phyloP scores from a whole-genome alignment of 306 rosid species.

The Carpinus fangiana region DNA sequence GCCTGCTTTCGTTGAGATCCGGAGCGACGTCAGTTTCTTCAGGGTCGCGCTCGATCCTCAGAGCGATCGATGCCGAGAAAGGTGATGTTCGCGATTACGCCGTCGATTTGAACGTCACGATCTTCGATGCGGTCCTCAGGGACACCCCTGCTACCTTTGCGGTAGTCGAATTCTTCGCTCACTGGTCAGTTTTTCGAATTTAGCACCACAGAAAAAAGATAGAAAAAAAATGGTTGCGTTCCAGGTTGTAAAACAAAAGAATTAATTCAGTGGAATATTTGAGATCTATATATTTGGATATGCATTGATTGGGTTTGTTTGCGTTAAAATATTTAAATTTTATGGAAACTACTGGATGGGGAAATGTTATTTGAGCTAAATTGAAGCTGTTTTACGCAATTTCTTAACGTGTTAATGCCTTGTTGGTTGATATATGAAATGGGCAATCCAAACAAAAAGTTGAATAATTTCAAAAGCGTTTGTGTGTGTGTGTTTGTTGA shows the following conservation, averaged over 20 bases:
- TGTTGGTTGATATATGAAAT: not conserved
- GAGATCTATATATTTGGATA: not conserved
- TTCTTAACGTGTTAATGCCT: not conserved
- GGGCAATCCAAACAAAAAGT: not conserved
- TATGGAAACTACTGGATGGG: not conserved
- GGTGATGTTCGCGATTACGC: slow-evolving; percentile 57
- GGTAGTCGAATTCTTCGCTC: slow-evolving; percentile 83
- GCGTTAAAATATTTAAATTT: not conserved
- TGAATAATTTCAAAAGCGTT: not conserved
- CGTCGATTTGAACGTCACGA: slow-evolving; percentile 70
- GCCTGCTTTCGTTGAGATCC: slow-evolving; percentile 37
- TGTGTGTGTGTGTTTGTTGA: too few relatives aligned
- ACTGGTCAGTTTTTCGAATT: slow-evolving; percentile 57
- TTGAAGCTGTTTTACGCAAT: not conserved
- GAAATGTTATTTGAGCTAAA: not conserved
- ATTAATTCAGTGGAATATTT: not conserved
- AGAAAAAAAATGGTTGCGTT: not conserved
- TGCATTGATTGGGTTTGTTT: not conserved
- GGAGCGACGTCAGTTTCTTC: slow-evolving; percentile 28
- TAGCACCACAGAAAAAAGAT: not conserved
- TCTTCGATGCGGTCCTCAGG: slow-evolving; percentile 68
- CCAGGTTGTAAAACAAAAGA: not conserved
- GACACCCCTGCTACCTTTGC: slow-evolving; percentile 80
- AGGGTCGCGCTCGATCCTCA: slow-evolving; percentile 72
- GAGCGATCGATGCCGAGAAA: slow-evolving; percentile 35